phyloP scores from a whole-genome alignment of 805 yeast genomes.

The Wickerhamomyces rabaulensis region DNA sequence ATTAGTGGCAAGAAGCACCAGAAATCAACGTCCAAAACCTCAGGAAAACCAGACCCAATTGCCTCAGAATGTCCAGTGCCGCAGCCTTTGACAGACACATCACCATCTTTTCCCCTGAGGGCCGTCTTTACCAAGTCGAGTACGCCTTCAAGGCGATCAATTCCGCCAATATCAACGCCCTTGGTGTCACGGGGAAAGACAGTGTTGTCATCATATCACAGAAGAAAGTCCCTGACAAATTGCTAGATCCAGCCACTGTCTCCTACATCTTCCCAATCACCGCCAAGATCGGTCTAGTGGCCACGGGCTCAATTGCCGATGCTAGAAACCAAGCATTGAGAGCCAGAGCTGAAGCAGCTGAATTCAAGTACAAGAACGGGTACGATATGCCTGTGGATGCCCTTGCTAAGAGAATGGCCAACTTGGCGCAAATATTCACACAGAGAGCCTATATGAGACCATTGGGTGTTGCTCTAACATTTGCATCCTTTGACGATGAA shows the following conservation, averaged over 20 bases:
- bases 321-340: slow-evolving; percentile 86
- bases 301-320: slow-evolving; percentile 95
- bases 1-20: neutral
- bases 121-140: slow-evolving; percentile 95
- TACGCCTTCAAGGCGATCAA: slow-evolving; percentile 97
- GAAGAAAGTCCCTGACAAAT: slow-evolving; percentile 93
- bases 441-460: slow-evolving; percentile 99
- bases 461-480: slow-evolving; percentile 87
- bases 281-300: slow-evolving; percentile 77
- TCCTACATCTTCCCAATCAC: slow-evolving; percentile 83
- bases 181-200: slow-evolving; percentile 84
- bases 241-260: slow-evolving; percentile 82
- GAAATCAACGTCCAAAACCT: neutral
- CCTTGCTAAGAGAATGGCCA: slow-evolving; percentile 91
- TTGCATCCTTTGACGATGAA: slow-evolving; percentile 84
- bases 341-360: slow-evolving; percentile 94
- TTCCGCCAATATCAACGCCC: slow-evolving; percentile 82
- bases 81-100: slow-evolving; percentile 99
- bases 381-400: slow-evolving; percentile 96
- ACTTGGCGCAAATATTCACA: slow-evolving; percentile 89
- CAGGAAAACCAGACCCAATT: neutral
- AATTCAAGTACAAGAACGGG: slow-evolving; percentile 89
- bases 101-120: slow-evolving; percentile 97
- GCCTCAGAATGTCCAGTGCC: slow-evolving; percentile 36
- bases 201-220: slow-evolving; percentile 87